Conservation (phyloP, 2,329 filamentous ascomycete species). For the Onygena corvina region DNA sequence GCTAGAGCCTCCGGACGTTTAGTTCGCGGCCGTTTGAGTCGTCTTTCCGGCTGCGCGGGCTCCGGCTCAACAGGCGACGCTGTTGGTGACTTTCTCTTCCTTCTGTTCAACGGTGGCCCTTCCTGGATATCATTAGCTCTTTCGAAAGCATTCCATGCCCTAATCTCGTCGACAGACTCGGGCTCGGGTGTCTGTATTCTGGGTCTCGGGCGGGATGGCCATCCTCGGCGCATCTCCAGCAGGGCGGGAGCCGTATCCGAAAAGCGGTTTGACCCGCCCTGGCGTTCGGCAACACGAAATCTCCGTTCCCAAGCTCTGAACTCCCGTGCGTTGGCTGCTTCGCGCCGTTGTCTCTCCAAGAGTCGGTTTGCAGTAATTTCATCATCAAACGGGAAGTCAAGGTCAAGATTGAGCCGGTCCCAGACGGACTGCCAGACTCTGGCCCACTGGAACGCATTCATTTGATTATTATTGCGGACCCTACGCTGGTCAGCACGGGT, state of each 20-base stretch:
- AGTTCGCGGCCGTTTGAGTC: conserved; percentile 76
- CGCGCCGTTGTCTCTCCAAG: conserved; percentile 39
- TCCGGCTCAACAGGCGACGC: conserved; percentile 57
- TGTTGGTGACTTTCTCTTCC: conserved; percentile 66
- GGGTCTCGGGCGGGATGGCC: conserved; percentile 32
- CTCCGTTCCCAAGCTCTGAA: conserved; percentile 69
- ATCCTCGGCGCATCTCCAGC: conserved; percentile 40
- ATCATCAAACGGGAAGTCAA: conserved; percentile 76
- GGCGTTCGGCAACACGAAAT: conserved; percentile 65
- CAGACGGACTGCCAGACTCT: conserved; percentile 83
- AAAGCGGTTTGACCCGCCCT: conserved; percentile 64
- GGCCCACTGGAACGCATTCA: conserved; percentile 51
- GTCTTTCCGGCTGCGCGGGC: conserved; percentile 60
- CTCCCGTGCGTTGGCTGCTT: conserved; percentile 44
- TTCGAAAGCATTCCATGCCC: conserved; percentile 84
- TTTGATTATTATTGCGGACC: conserved; percentile 30
- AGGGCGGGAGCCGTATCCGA: conserved; percentile 53
- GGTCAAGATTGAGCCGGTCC: conserved; percentile 62
- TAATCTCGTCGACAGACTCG: conserved; percentile 66
- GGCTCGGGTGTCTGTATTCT: conserved; percentile 41
- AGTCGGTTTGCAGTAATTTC: conserved; percentile 50
- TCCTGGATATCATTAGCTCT: conserved; percentile 61
- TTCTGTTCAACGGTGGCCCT: conserved; percentile 30
- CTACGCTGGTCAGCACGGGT: conserved; percentile 37
- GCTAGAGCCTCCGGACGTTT: conserved; percentile 49